phyloP scores from a whole-genome alignment of 352 stramenopile genomes.

The Peronospora tabacina region DNA sequence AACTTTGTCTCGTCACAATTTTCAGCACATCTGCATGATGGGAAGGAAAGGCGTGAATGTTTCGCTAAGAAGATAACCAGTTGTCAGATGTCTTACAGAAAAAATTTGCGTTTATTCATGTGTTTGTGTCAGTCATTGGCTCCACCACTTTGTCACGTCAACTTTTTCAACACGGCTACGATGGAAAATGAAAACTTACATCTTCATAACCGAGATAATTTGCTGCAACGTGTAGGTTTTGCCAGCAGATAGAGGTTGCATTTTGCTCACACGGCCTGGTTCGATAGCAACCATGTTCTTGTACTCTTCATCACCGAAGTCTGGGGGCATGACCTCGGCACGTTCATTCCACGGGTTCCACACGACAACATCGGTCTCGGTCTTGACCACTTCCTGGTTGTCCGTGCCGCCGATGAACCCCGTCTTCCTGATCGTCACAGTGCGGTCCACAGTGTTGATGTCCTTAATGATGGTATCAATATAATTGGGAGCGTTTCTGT shows the following conservation, averaged over 20 bases:
- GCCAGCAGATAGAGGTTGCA: constrained; percentile 32
- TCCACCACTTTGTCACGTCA: background rate
- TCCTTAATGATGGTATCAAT: constrained; percentile 51
- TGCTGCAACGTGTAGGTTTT: constrained; percentile 41
- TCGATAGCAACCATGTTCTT: constrained; percentile 87
- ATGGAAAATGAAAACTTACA: constrained; percentile 3
- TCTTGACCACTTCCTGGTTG: constrained; percentile 10
- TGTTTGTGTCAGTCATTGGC: too few species aligned
- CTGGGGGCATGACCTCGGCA: constrained; percentile 82
- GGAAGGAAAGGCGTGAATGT: too few species aligned
- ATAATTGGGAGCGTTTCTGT: constrained; percentile 49
- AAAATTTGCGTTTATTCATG: too few species aligned
- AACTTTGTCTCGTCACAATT: too few species aligned
- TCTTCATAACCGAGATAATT: constrained; percentile 15
- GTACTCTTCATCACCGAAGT: constrained; percentile 94
- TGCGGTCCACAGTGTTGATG: constrained; percentile 33
- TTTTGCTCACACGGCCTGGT: constrained; percentile 72
- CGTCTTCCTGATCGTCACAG: constrained; percentile 59
- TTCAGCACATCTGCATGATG: too few species aligned
- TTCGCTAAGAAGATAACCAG: too few species aligned
- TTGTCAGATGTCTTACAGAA: too few species aligned
- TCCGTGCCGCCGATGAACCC: constrained; percentile 36
- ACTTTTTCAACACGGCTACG: background rate
- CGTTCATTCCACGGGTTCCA: constrained; percentile 92
- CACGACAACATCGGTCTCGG: constrained; percentile 73